Base-by-base conservation (phyloP, 805 yeast genomes). In the Lipomyces anomalus region DNA sequence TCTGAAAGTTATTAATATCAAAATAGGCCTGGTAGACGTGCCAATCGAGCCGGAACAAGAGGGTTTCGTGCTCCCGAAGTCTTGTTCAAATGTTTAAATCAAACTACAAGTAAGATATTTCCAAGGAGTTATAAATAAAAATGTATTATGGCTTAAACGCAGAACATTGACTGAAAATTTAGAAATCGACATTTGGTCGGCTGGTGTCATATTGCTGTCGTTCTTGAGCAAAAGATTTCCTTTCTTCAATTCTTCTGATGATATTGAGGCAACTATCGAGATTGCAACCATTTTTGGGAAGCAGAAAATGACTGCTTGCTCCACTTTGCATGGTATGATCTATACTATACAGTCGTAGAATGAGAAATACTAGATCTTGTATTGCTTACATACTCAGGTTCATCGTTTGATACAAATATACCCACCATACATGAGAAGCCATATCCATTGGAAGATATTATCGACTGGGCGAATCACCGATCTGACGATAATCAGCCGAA, bases 11-110 rank as follows among this genome's bases (percentile, higher is more conserved):
- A 7, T 29, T 42, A 24, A 37, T 35, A 5, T 11, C 9, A 17
- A 20, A 16, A 17, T 4, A 43, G 57, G 29, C 84, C 94, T 0
- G 85, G 92, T 1, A 74, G 95, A 58, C 74, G 98, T 46, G 97
- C 97, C 0, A 92, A 92, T 59, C 79, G 98, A 57, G 98, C 98
- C 16, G 97, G 97, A 6, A 88, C 97, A 1, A 73, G 97, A 57
- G 97, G 97, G 0, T 88, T 88, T 60, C 72, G 97, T 56, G 95
- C 97, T 0, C 96, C 96, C 0, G 97, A 88, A 61, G 96, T 88
- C 3, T 67, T 89, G 44, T 74, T 87, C 65, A 87, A 86, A 61
- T 88, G 97, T 64, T 76, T 84, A 1, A 79, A 84, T 47, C 97
- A 88, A 67, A 73, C 83, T 2, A 76, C 84, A 4, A 83, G 49